Evolutionary conservation across 2,329 filamentous ascomycete species (phyloP).

Genomic region (Colletotrichum theobromicola): DNA sequence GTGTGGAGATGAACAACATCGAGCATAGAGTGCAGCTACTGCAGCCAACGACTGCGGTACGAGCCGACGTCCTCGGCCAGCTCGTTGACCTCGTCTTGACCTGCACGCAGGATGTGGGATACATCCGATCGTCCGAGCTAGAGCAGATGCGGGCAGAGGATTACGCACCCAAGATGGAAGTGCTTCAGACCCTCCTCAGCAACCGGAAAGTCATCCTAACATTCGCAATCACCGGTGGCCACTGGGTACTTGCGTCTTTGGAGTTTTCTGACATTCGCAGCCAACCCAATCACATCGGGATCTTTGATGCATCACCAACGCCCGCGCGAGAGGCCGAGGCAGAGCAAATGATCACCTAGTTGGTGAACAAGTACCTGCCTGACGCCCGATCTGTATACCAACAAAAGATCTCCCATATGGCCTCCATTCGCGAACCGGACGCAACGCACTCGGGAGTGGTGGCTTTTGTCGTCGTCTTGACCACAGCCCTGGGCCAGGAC

Average conservation of each 20-base stretch:
- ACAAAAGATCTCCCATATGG: not conserved
- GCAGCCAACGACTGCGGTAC: not conserved
- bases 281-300: not conserved
- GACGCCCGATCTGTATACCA: not conserved
- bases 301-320: not conserved
- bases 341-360: not conserved
- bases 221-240: not conserved
- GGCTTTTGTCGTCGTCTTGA: not conserved
- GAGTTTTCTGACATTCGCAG: not conserved
- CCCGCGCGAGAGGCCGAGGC: not conserved
- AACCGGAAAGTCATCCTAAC: not conserved
- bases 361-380: not conserved
- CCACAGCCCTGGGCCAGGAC: not conserved
- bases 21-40: not conserved
- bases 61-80: not conserved
- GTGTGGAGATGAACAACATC: not conserved
- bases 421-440: not conserved
- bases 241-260: not conserved
- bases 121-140: not conserved
- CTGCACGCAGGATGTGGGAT: not conserved
- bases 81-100: not conserved
- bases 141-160: not conserved
- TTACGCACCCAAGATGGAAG: not conserved
- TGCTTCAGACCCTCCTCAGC: not conserved
- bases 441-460: not conserved